Base-by-base conservation (phyloP, 2,329 filamentous ascomycete species). In the Dactylellina drechsleri region DNA sequence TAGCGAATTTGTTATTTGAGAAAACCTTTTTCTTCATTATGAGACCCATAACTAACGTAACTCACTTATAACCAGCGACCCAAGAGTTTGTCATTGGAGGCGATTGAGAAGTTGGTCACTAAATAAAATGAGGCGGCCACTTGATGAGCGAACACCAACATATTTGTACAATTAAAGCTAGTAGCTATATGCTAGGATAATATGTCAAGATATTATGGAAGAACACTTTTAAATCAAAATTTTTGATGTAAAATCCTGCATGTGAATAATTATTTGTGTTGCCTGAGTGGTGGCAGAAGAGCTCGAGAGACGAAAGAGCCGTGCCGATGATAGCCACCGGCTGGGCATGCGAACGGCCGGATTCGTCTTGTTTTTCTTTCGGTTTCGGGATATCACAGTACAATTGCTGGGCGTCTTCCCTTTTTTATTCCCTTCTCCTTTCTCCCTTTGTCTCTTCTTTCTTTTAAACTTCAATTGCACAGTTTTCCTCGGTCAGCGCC, bases 81-180 rank as follows among this genome's bases (percentile, higher is more conserved):
- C 58, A 99, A 99, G 91, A 96, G 92, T 83, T 96, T 98, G 82
- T 95, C 97, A 84, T 85, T 99, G 66, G 87, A 92, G 82, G 94
- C 94, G 10, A 84, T 99, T 78, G 84, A 97, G 78, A 90, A 93
- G 82, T 82, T 87, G 81, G 87, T 79, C 23, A 79, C 79, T 49
- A 77, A 73, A 73, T 65, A 15, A 15, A 16, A 20, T 15, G 26
- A 7, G 5, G 10, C 23, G 23, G n/a, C 16, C 15, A 18, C 13
- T 8, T 13, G 13, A 47, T 40, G 41, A 53, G 15, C 2, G 45
- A n/a, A 23, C 31, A 52, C 20, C 54, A 54, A 4, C 18, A n/a
- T 47, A 18, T 52, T 13, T 64, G 66, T 65, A 71, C 23, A 43
- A 65, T 43, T 65, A 64, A n/a, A 31, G 40, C 7, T n/a, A 28